Conservation (phyloP, 192 early-diverging fungal species). For the Phlyctochytrium bullatum region DNA sequence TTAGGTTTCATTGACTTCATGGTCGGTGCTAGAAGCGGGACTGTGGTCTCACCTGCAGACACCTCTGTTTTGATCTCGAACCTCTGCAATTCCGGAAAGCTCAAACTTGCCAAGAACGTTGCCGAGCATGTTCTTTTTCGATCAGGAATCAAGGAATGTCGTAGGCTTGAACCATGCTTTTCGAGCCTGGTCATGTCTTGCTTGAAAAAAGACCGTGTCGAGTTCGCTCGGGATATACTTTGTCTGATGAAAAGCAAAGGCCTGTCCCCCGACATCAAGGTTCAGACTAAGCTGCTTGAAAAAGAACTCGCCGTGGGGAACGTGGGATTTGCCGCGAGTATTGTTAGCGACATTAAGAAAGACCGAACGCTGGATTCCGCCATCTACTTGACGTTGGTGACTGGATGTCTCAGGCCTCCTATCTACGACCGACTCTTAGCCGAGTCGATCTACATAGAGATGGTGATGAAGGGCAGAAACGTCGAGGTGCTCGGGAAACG, state of each 20-base stretch:
- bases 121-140: slow-evolving; percentile 1
- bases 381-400: background rate
- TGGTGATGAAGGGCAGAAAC: background rate
- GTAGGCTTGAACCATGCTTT: background rate
- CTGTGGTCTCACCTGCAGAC: too few species aligned
- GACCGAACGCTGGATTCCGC: background rate
- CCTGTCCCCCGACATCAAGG: background rate
- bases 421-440: background rate
- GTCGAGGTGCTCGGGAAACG: background rate
- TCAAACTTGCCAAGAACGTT: background rate
- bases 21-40: too few species aligned
- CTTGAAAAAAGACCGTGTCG: background rate
- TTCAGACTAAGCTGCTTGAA: background rate
- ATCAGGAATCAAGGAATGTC: too few species aligned
- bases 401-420: background rate
- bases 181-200: background rate
- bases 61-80: too few species aligned
- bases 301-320: background rate
- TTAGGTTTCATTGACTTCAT: too few species aligned
- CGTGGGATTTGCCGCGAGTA: background rate
- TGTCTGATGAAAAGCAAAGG: background rate
- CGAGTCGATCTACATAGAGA: background rate
- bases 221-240: background rate
- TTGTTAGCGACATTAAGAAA: background rate
- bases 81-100: background rate